Evolutionary conservation across 176 grass and related monocot species (phyloP).

Genomic region (Musa troglodytarum): DNA sequence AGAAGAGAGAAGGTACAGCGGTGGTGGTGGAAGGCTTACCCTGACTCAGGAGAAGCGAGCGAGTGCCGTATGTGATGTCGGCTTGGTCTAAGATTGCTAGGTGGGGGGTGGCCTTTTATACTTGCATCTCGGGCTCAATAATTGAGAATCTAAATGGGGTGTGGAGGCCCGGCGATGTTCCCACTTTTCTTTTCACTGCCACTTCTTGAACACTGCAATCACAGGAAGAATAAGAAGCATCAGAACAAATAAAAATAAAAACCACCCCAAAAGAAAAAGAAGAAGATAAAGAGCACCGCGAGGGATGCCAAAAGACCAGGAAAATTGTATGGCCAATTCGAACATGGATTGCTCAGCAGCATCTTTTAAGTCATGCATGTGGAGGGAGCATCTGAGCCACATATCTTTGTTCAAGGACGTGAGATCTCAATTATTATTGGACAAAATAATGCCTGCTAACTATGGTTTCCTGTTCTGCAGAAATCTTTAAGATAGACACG

Average conservation of each 20-base stretch:
- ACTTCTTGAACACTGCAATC: constrained; percentile 14
- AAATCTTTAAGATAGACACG: neutral
- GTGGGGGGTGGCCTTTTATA: constrained; percentile 1
- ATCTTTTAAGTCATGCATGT: constrained; percentile 3
- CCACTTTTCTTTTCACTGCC: constrained; percentile 1
- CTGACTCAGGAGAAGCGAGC: no score
- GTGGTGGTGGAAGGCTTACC: neutral
- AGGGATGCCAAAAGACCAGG: neutral
- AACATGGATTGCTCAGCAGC: constrained; percentile 7
- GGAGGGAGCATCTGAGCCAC: neutral
- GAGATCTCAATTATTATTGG: constrained; percentile 4
- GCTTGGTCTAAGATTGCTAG: neutral
- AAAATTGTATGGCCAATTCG: neutral
- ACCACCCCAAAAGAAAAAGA: constrained; percentile 2
- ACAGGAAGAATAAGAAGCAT: constrained; percentile 1
- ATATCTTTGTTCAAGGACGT: constrained; percentile 3
- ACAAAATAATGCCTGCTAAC: neutral
- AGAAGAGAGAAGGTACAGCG: no score
- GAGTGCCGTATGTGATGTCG: neutral
- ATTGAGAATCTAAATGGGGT: neutral
- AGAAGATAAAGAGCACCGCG: constrained; percentile 4
- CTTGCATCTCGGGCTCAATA: neutral
- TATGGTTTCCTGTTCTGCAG: neutral
- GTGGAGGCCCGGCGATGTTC: constrained; percentile 7
- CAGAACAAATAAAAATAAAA: no score